Conservation (phyloP, 495 filamentous ascomycete genomes). For the Sordaria brevicollis region DNA sequence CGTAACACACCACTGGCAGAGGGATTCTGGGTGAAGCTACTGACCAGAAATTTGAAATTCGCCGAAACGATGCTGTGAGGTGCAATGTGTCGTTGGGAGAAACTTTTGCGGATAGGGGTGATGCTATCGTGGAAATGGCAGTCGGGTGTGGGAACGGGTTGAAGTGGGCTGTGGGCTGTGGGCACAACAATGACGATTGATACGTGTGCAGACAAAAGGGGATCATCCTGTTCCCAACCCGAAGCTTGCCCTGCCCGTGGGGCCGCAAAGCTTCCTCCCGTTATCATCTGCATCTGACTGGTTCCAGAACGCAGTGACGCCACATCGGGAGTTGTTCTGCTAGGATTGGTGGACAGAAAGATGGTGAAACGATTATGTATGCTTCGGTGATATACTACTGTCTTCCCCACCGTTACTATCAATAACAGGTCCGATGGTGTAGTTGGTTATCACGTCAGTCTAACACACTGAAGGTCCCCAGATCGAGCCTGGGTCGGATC, state of each 20-base stretch:
- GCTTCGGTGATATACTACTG: not conserved
- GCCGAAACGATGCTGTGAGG: not conserved
- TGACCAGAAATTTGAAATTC: not conserved
- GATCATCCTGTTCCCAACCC: conserved; percentile 10
- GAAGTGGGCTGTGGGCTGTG: not conserved
- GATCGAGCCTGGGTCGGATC: conserved; percentile 21
- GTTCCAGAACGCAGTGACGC: not conserved
- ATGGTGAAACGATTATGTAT: not conserved
- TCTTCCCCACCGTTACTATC: not conserved
- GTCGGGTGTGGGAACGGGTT: not conserved
- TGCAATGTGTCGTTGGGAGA: not conserved
- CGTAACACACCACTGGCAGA: not conserved
- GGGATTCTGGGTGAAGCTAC: not conserved
- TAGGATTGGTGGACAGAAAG: not conserved
- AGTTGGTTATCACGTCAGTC: conserved; percentile 24
- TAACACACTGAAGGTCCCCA: conserved; percentile 19
- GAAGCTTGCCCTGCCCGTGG: conserved; percentile 11
- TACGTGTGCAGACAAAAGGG: conserved; percentile 22
- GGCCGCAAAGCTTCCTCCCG: not conserved
- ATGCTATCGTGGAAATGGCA: not conserved
- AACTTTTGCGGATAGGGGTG: not conserved
- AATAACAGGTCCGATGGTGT: conserved; percentile 18
- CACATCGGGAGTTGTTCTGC: not conserved
- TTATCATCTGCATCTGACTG: not conserved
- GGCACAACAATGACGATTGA: conserved; percentile 19